Evolutionary conservation across 768 basidiomycete species (phyloP).

Genomic region (Tulasnella sp.): DNA sequence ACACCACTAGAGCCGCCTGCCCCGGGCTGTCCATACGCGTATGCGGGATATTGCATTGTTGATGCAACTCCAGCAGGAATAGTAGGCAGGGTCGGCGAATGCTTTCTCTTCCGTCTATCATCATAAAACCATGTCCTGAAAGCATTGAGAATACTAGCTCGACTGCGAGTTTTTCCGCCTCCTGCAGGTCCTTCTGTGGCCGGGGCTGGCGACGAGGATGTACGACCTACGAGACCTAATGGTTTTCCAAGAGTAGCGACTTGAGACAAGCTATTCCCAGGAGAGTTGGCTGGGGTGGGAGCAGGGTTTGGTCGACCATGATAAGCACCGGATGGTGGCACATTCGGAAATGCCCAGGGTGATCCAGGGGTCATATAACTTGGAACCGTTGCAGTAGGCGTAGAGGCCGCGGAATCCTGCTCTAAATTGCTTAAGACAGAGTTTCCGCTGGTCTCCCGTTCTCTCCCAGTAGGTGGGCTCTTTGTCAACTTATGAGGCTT

Average conservation of each 20-base stretch:
- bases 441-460: too few relatives aligned
- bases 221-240: too few relatives aligned
- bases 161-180: conserved; percentile 33
- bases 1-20: too few relatives aligned
- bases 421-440: neutral
- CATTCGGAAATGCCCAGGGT: conserved; percentile 13
- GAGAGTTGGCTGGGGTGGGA: conserved; percentile 9
- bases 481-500: conserved; percentile 13
- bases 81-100: conserved; percentile 23
- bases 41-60: conserved; percentile 1
- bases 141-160: conserved; percentile 68
- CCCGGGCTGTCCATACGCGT: neutral
- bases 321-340: neutral
- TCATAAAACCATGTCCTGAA: conserved; percentile 91
- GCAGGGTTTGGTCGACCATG: neutral
- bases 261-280: neutral
- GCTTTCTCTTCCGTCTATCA: conserved; percentile 67
- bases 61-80: conserved; percentile 11
- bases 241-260: too few relatives aligned
- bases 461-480: conserved; percentile 3
- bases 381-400: neutral
- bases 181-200: neutral
- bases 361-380: conserved; percentile 12
- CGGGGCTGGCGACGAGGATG: too few relatives aligned
- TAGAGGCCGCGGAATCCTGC: neutral